A percentile compares a stretch with the other conserved stretches of the same genome.
Evolutionary conservation across 192 early-diverging fungal genomes (phyloP).

Genomic region (Backusella mclennaniae): DNA sequence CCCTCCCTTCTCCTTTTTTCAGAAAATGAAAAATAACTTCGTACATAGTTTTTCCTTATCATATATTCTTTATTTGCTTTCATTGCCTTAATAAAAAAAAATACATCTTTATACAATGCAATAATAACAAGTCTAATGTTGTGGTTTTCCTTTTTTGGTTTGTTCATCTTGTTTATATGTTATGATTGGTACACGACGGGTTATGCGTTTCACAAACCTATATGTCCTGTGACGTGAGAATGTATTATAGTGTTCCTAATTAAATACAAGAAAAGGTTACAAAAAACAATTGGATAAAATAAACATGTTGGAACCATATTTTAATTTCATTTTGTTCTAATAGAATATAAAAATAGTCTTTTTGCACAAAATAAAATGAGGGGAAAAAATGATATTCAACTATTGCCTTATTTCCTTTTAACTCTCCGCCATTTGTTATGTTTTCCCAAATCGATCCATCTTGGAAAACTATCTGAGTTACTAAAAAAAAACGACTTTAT

Average conservation of each 20-base stretch:
- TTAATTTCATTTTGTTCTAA: conserved; percentile 1
- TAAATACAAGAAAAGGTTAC: conserved; percentile 1
- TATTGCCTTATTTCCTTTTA: background rate
- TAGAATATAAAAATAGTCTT: background rate
- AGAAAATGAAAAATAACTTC: background rate
- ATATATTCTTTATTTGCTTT: conserved; percentile 3
- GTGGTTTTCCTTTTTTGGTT: background rate
- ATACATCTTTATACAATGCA: background rate
- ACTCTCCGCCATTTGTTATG: background rate
- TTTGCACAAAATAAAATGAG: background rate
- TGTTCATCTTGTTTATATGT: conserved; percentile 5
- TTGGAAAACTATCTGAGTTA: conserved; percentile 3
- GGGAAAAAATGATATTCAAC: background rate
- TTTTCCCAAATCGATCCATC: background rate
- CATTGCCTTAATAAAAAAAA: conserved; percentile 6
- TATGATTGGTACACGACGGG: background rate
- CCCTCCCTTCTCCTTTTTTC: background rate
- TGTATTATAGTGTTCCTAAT: conserved; percentile 8
- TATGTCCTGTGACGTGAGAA: conserved; percentile 7
- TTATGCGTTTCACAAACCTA: background rate
- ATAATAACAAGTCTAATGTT: conserved; percentile 1
- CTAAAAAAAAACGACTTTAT: background rate
- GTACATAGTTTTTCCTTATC: background rate
- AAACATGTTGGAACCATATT: background rate
- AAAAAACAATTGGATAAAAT: conserved; percentile 1